Evolutionary conservation across 176 grass and related monocot species (phyloP).

Genomic region (Puccinellia tenuiflora): DNA sequence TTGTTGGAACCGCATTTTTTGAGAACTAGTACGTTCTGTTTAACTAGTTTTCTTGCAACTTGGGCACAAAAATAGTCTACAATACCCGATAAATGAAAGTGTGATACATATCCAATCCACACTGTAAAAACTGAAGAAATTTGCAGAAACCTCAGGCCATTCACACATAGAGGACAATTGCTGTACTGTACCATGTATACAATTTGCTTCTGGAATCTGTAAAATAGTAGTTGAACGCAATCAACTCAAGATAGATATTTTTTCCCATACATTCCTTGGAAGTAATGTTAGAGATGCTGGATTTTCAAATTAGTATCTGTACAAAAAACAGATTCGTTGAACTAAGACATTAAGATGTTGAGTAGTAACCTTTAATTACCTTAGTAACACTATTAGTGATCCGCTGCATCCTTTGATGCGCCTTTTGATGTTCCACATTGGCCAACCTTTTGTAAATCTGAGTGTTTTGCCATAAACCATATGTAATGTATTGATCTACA

Average conservation of each 20-base stretch:
- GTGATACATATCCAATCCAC: neutral
- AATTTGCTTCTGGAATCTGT: neutral
- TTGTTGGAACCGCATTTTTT: constrained; percentile 6
- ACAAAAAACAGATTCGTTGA: neutral
- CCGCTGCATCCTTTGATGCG: neutral
- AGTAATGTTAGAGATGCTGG: constrained; percentile 3
- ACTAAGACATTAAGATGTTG: neutral
- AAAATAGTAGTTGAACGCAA: neutral
- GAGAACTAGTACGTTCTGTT: neutral
- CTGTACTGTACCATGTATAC: neutral
- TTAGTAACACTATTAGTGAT: neutral
- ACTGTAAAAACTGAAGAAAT: constrained; percentile 11
- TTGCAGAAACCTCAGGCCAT: neutral
- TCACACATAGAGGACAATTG: neutral
- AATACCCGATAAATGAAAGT: neutral
- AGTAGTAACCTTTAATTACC: neutral
- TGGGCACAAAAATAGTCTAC: neutral
- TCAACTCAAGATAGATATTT: neutral
- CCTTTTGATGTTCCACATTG: neutral
- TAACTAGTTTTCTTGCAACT: neutral
- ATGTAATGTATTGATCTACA: constrained; percentile 2
- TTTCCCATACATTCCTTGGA: neutral
- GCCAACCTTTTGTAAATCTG: neutral
- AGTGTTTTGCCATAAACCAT: neutral
- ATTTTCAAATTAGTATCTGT: neutral